Evolutionary conservation across 495 filamentous ascomycete genomes (phyloP).

Genomic region (Xylaria longipes): DNA sequence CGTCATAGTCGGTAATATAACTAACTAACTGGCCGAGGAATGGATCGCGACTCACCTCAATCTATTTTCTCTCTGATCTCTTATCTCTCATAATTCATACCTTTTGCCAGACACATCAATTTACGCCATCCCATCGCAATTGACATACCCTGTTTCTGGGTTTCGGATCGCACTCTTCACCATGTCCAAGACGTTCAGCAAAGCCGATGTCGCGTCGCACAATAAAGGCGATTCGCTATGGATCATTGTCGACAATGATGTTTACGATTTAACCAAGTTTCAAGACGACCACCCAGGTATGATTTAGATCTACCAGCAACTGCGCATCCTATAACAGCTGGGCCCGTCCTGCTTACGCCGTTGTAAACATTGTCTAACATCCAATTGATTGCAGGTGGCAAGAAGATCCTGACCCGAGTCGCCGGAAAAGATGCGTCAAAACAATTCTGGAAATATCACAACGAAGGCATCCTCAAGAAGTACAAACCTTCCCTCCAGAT

Average conservation of each 20-base stretch:
- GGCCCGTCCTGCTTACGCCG: not conserved
- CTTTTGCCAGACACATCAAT: not conserved
- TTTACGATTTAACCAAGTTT: slow-evolving; percentile 95
- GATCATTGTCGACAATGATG: slow-evolving; percentile 93
- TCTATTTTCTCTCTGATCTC: not conserved
- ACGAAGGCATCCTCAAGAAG: slow-evolving; percentile 90
- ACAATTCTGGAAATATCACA: slow-evolving; percentile 99
- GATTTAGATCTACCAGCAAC: slow-evolving; percentile 18
- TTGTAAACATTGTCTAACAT: slow-evolving; percentile 23
- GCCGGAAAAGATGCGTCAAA: slow-evolving; percentile 96
- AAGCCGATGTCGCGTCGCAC: slow-evolving; percentile 86
- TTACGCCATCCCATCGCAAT: not conserved
- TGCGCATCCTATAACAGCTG: not conserved
- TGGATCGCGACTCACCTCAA: not conserved
- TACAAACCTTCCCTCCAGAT: slow-evolving; percentile 87
- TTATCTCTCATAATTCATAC: not conserved
- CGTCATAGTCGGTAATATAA: slow-evolving; percentile 1
- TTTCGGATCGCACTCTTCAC: slow-evolving; percentile 43
- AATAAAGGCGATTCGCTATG: slow-evolving; percentile 85
- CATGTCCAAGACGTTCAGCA: slow-evolving; percentile 89
- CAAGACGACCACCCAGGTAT: slow-evolving; percentile 90
- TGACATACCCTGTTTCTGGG: slow-evolving; percentile 50
- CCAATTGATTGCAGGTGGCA: slow-evolving; percentile 67
- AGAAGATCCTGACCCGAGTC: slow-evolving; percentile 95
- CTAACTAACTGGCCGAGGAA: not conserved